Evolutionary conservation across 257 asterid species (phyloP).

Genomic region (Orobanche coerulescens): DNA sequence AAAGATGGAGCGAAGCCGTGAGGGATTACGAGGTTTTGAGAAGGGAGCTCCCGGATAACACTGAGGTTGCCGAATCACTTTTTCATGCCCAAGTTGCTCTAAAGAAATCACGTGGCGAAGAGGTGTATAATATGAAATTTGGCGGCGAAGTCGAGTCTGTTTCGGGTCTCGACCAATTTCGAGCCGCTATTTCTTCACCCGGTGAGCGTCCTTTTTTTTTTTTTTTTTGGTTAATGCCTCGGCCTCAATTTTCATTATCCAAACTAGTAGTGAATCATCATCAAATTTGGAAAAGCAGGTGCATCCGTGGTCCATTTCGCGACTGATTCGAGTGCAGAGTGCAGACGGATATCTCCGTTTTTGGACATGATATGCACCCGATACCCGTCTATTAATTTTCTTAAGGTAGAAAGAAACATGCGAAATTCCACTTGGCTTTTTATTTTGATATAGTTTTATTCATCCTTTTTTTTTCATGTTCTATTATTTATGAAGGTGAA

Average conservation of each 20-base stretch:
- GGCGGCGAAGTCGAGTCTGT: conserved; percentile 76
- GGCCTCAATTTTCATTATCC: too few relatives aligned
- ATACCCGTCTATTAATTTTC: conserved; percentile 66
- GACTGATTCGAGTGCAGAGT: conserved; percentile 36
- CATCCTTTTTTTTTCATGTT: neutral
- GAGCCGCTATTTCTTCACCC: conserved; percentile 65
- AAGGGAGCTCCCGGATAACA: conserved; percentile 58
- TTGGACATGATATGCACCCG: conserved; percentile 55
- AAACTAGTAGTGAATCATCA: conserved; percentile 22
- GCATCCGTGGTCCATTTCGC: conserved; percentile 67
- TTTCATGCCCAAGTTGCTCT: conserved; percentile 71
- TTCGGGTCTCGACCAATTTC: conserved; percentile 64
- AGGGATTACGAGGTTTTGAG: conserved; percentile 72
- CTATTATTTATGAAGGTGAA: conserved; percentile 54
- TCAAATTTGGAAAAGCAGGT: conserved; percentile 45
- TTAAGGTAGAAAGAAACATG: conserved; percentile 46
- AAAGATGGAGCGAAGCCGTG: conserved; percentile 81
- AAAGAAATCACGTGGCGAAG: conserved; percentile 77
- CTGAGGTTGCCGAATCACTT: conserved; percentile 68
- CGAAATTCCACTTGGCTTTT: neutral
- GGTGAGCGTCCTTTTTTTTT: conserved; percentile 35
- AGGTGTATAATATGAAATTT: conserved; percentile 60
- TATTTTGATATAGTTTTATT: neutral
- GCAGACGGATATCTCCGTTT: conserved; percentile 59
- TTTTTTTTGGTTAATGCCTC: neutral